Base-by-base conservation (phyloP, 2,329 filamentous ascomycete species). In the Fusarium albosuccineum region DNA sequence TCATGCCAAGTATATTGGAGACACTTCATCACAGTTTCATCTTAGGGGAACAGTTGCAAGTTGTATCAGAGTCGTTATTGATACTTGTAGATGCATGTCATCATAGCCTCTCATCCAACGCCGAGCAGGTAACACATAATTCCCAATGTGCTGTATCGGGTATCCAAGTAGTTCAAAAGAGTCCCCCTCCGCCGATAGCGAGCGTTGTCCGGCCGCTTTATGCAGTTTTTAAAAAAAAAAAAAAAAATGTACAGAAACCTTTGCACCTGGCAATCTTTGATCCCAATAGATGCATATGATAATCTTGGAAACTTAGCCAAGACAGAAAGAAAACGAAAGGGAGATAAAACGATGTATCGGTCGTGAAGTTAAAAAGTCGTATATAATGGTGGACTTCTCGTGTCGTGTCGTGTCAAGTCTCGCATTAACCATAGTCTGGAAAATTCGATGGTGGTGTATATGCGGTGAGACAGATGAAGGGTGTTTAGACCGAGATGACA, bases 401-500 rank as follows among this genome's bases (percentile, higher is more conserved):
- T 62, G 57, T 22, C 22, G 22, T 22, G 62, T 60, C 50, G 46
- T 57, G 39, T 34, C 56, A 59, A 60, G 44, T 56, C 65, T 68
- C 50, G 65, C 65, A 60, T 56, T n/a, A 34, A 48, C 29, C 42
- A 26, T 9, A 11, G 52, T 67, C 64, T 63, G 66, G 27, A 17
- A 13, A 46, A 60, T 39, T 29, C 41, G 29, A 48, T 30, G 57
- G 42, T 17, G 29, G 53, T 62, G 39, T 66, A 51, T 36, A 36
- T 55, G 49, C 52, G 57, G 30, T 11, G 48, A 37, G 52, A 27
- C 27, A 30, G n/a, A 44, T 22, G 46, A 56, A 51, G 58, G 17
- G 40, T 60, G 62, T 66, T 82, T 81, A 93, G 73, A 93, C 82
- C 64, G 92, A 94, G 73, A 94, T 84, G 75, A 94, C 91, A 78